Conservation (phyloP, 441 rosid species). For the Populus hybrid region DNA sequence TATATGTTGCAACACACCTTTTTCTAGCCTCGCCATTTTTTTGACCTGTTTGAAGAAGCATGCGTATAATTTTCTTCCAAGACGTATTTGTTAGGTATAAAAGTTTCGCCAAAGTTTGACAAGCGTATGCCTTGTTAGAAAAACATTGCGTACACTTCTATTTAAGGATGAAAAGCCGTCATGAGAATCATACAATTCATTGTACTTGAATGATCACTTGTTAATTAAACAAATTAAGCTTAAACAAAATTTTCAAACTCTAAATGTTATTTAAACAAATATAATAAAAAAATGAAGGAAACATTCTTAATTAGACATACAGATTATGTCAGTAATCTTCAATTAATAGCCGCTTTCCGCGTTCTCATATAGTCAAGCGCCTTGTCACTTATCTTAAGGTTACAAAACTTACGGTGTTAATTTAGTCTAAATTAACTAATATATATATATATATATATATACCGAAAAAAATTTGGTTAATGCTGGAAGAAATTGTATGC, state of each 20-base stretch:
- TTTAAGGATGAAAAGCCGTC: not conserved
- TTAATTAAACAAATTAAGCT: not conserved
- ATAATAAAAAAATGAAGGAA: not conserved
- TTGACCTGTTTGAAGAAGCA: slow-evolving; percentile 35
- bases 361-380: not conserved
- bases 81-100: slow-evolving; percentile 34
- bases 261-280: not conserved
- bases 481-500: not conserved
- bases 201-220: slow-evolving; percentile 20
- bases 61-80: slow-evolving; percentile 11
- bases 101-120: slow-evolving; percentile 27
- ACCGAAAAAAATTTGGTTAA: not conserved
- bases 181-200: slow-evolving; percentile 18
- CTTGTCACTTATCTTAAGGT: not conserved
- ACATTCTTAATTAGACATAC: not conserved
- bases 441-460: too few species aligned
- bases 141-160: not conserved
- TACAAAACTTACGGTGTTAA: not conserved
- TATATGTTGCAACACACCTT: not conserved
- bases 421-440: not conserved
- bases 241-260: not conserved
- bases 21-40: slow-evolving; percentile 21
- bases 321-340: not conserved
- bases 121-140: slow-evolving; percentile 18
- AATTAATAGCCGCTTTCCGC: not conserved